Base-by-base conservation (phyloP, 2,329 filamentous ascomycete species). In the Aureobasidium lini region DNA sequence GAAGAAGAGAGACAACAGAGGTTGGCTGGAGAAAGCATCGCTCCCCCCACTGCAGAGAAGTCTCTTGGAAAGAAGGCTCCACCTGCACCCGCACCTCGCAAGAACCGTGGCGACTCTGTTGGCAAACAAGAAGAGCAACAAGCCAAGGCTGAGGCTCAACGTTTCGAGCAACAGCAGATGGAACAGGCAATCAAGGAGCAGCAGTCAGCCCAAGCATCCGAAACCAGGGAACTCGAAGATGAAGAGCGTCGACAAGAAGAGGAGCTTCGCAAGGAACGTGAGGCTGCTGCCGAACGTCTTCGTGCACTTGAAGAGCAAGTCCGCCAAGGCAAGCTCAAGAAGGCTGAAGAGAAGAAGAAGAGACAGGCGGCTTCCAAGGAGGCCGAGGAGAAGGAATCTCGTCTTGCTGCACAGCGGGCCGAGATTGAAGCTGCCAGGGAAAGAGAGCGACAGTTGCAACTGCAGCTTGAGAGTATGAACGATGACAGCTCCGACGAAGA, bases 251-350 rank as follows among this genome's bases (percentile, higher is more conserved):
- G 82, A 54, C 88, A 93, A 71, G 90, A 96, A 72, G 84, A 88
- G 31, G 91, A 95, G 62, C 81, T 96, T 59, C 84, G 83, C 34
- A 84, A 82, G 65, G 91, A 96, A 74, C 87, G 87, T 57, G 84
- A 91, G 67, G 90, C 88, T 57, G 86, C 92, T 42, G 85, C 88
- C 66, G 88, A 89, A 63, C 90, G 92, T 53, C 81, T 97, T 28
- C 90, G 86, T 70, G 91, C 90, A 15, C 83, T 99, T 8, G 92
- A 99, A 73, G 91, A 97, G 71, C 91, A 96, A 73, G 91, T 97
- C 56, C 87, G 86, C 63, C 89, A 92, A 70, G 90, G 92, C 68
- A 99, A 97, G 77, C 77, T 97, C 56, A 93, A 90, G 79, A 97
- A 96, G 75, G 89, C 95, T 66, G 94, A 99, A 72, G 94, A 96